Base-by-base conservation (phyloP, 2,329 filamentous ascomycete genomes). In the Exophiala viscosa region DNA sequence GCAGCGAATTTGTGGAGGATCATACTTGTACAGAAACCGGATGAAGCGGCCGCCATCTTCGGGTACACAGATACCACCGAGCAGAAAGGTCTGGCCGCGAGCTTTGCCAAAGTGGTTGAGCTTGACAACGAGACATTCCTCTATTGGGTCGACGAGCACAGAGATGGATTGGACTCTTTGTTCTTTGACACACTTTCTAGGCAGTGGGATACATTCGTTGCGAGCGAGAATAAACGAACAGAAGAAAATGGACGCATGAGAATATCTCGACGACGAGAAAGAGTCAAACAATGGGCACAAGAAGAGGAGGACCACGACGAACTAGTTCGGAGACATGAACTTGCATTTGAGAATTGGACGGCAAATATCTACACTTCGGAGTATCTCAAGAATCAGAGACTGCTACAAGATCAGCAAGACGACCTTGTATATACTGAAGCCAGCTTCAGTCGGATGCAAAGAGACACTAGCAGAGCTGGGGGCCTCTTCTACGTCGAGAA, bases 281-380 rank as follows among this genome's bases (percentile, higher is more conserved):
- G 82, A 60, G 76, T 99, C 4, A 88, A 83, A 66, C 79, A 84
- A 52, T 96, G 91, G 92, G 82, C 87, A 38, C 70, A 77, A 2
- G 86, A 92, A 59, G 84, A 85, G 45, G 70, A 82, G 3, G 78
- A 79, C 17, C 80, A 80, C 8, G 88, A 95, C 14, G 87, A 87
- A 58, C 76, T 87, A 13, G 80, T 91, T 52, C 77, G 86, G 48
- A 84, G 84, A n/a, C 92, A 97, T 64, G 89, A 96, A 63, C 84
- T 88, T 60, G 87, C 89, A 0, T 92, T 93, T 50, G 86, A 83
- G 36, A 86, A 92, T 54, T 99, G 92, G 93, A 87, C 92, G 75
- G 90, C 91, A 62, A 97, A 96, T 63, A 96, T 99, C 36, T 93
- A 92, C 68, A 85, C 87, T 44, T 90, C 92, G 0, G 93, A 99